phyloP scores from a whole-genome alignment of 768 basidiomycete genomes.

The Amanita pseudoporphyria region DNA sequence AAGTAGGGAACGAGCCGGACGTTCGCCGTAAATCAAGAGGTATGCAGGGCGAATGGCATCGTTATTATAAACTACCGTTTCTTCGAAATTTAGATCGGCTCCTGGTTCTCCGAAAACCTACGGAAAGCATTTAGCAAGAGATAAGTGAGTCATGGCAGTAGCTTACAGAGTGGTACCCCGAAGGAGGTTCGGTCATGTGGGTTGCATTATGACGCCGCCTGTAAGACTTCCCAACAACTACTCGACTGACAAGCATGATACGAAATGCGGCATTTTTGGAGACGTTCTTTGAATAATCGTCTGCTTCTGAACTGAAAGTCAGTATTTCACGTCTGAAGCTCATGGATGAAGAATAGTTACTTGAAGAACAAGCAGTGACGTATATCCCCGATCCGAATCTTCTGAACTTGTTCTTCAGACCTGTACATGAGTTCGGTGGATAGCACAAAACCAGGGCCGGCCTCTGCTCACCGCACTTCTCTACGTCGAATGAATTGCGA shows the following conservation, averaged over 20 bases:
- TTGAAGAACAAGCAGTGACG: constrained; percentile 56
- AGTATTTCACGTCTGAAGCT: not conserved
- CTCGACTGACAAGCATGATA: constrained; percentile 47
- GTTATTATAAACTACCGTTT: constrained; percentile 58
- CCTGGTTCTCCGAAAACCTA: constrained; percentile 60
- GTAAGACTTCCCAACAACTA: constrained; percentile 52
- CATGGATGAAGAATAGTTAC: constrained; percentile 23
- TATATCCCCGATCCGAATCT: constrained; percentile 64
- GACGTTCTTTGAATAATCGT: constrained; percentile 46
- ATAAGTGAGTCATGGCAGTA: not conserved
- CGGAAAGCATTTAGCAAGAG: not conserved
- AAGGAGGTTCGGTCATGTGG: constrained; percentile 38
- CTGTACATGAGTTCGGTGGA: constrained; percentile 18
- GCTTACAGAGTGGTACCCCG: constrained; percentile 51
- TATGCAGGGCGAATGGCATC: constrained; percentile 61
- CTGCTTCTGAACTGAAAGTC: constrained; percentile 38
- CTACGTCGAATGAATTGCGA: constrained; percentile 49
- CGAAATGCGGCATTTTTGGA: constrained; percentile 33
- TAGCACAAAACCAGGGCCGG: not conserved
- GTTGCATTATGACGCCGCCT: constrained; percentile 40
- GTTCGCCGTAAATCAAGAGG: constrained; percentile 49
- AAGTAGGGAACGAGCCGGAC: constrained; percentile 21
- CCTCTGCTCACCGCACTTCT: constrained; percentile 39
- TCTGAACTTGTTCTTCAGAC: constrained; percentile 47
- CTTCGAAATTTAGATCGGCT: constrained; percentile 55